phyloP scores from a whole-genome alignment of 2,329 filamentous ascomycete genomes.

The Trichoderma gracile region DNA sequence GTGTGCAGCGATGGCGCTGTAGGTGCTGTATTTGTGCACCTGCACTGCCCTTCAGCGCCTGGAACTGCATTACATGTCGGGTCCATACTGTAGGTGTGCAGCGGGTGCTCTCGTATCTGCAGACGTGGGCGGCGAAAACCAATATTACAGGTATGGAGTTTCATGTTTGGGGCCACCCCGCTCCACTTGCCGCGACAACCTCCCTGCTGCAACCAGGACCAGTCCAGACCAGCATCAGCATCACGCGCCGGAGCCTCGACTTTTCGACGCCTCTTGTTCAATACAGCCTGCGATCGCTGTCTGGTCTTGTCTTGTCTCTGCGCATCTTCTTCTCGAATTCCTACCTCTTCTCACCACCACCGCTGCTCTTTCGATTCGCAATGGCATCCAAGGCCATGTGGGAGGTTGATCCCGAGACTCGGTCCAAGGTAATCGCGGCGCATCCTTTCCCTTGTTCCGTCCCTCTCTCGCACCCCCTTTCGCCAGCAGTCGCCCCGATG shows the following conservation, averaged over 20 bases:
- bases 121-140: constrained; percentile 5
- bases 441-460: constrained; percentile 17
- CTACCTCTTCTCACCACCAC: background rate
- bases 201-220: constrained; percentile 7
- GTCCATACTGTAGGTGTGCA: background rate
- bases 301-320: background rate
- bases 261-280: background rate
- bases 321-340: background rate
- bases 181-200: constrained; percentile 20
- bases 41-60: too few relatives aligned
- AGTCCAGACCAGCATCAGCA: background rate
- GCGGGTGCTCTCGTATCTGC: background rate
- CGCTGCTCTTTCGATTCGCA: constrained; percentile 22
- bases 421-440: constrained; percentile 71
- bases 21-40: too few relatives aligned
- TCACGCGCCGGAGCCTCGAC: constrained; percentile 14
- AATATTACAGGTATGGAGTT: constrained; percentile 15
- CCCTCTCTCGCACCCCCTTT: constrained; percentile 10
- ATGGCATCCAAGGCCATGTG: constrained; percentile 82
- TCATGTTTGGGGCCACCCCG: constrained; percentile 13
- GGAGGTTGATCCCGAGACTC: constrained; percentile 98
- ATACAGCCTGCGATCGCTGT: background rate
- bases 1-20: too few relatives aligned
- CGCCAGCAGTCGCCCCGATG: background rate
- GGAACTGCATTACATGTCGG: background rate